Percentiles rank a stretch among this genome's conserved stretches.
Conservation (phyloP, 306 rosid genomes). For the Pueraria montana region DNA sequence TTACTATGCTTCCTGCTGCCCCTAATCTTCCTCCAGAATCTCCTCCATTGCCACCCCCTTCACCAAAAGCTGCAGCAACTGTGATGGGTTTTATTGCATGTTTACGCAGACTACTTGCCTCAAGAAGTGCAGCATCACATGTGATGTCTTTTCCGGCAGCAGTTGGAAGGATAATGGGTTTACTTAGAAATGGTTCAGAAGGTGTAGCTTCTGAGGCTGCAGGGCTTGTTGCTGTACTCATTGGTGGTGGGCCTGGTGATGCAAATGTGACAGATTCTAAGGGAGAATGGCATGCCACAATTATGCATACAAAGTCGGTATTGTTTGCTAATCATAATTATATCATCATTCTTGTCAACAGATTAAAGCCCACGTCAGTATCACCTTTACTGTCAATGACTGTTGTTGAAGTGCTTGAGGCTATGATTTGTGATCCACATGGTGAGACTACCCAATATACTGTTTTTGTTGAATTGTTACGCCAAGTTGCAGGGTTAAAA, state of each 20-base stretch:
- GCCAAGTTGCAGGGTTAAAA: constrained; percentile 98
- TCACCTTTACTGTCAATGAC: constrained; percentile 96
- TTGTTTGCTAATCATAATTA: constrained; percentile 86
- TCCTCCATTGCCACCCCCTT: constrained; percentile 99
- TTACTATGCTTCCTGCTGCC: constrained; percentile 98
- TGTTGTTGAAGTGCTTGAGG: constrained; percentile 97
- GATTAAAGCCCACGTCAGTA: constrained; percentile 92
- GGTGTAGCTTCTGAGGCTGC: constrained; percentile 99
- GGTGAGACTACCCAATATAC: constrained; percentile 96
- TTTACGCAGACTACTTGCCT: constrained; percentile 89
- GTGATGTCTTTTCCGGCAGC: constrained; percentile 99
- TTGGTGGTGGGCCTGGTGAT: constrained; percentile 98
- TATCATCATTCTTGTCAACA: constrained; percentile 84
- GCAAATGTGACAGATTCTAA: constrained; percentile 78
- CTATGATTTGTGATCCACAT: constrained; percentile 98
- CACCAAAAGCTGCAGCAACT: constrained; percentile 99
- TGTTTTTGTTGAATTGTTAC: constrained; percentile 94
- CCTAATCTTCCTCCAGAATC: constrained; percentile 99
- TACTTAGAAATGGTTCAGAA: constrained; percentile 97
- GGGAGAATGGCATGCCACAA: constrained; percentile 97
- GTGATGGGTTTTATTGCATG: constrained; percentile 96
- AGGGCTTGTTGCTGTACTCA: constrained; percentile 91
- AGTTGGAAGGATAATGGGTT: constrained; percentile 98
- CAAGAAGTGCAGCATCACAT: constrained; percentile 94
- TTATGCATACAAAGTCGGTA: constrained; percentile 97